A percentile compares a stretch with the other conserved stretches of the same genome.
phyloP scores from a whole-genome alignment of 768 basidiomycete species.

The Tulasnella sp. region DNA sequence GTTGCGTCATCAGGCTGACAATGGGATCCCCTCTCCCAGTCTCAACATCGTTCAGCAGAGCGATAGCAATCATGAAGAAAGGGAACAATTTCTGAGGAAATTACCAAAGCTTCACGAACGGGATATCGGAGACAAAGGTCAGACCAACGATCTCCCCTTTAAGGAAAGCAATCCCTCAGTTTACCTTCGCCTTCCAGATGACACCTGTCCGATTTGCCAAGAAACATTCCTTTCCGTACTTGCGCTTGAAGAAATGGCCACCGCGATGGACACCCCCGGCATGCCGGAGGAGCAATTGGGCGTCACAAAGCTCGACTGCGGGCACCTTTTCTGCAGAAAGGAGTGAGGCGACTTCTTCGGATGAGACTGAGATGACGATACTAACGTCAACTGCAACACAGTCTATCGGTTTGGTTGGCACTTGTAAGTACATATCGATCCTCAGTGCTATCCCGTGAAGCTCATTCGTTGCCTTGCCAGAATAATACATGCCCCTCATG shows the following conservation, averaged over 20 bases:
- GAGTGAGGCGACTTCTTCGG: constrained; percentile 46
- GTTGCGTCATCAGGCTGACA: neutral
- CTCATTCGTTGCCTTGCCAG: neutral
- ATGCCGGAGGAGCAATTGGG: constrained; percentile 61
- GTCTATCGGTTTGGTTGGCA: constrained; percentile 21
- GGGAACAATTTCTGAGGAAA: neutral
- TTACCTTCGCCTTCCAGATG: constrained; percentile 38
- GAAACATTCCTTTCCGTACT: constrained; percentile 58
- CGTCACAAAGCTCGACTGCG: constrained; percentile 55
- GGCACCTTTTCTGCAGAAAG: constrained; percentile 66
- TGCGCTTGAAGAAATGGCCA: constrained; percentile 65
- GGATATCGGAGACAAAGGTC: constrained; percentile 19
- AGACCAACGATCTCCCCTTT: neutral
- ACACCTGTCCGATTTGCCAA: constrained; percentile 67
- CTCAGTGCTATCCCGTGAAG: neutral
- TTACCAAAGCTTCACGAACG: constrained; percentile 8
- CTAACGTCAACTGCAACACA: neutral
- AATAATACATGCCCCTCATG: constrained; percentile 57
- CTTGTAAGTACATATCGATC: constrained; percentile 1
- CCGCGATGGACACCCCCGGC: constrained; percentile 72
- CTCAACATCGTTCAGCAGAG: neutral
- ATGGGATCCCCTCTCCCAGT: neutral
- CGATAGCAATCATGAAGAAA: neutral
- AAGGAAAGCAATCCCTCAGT: neutral
- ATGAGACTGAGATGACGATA: constrained; percentile 7